Base-by-base conservation (phyloP, 345 rosid genomes). In the Lagerstroemia speciosa region DNA sequence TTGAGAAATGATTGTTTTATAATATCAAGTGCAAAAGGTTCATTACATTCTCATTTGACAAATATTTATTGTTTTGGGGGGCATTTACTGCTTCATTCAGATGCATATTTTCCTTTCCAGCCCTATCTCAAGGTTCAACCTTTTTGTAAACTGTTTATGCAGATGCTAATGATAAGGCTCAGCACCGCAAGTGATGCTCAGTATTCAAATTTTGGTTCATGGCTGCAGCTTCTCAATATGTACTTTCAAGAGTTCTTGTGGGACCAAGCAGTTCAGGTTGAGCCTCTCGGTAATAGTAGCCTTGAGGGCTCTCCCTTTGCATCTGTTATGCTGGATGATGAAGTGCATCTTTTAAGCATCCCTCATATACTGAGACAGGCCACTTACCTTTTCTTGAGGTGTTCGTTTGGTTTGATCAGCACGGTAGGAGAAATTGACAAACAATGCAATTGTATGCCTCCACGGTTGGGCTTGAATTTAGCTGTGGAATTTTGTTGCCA, bases 231-330 rank as follows among this genome's bases (percentile, higher is more conserved):
- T 83, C 78, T 93, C 71, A 86, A 81, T 65, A 67, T 61, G 40
- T 81, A 84, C 77, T 89, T 82, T 79, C 78, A 84, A 69, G 92
- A 83, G 29, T 72, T 82, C 71, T 77, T 89, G 70, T 73, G 71
- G 55, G 80, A 75, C 58, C 73, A 80, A 68, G 74, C 86, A 58
- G 67, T 66, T 52, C 64, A 71, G 68, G 16, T 58, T 3, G 73
- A 66, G 34, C 58, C 76, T 64, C 41, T 70, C 67, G 72, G 72
- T 53, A 82, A 78, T 75, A 80, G 81, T 65, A 80, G 74, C 79
- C 78, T 91, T 72, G 96, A 90, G 69, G 90, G 84, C 57, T 91
- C 93, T 37, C 97, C 97, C n/a, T 91, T 93, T 83, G 55, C 74
- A 72, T 69, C 43, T 72, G 72, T 80, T 76, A 55, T 80, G 68